Conservation (phyloP, 495 filamentous ascomycete species). For the Daldinia concentrica region DNA sequence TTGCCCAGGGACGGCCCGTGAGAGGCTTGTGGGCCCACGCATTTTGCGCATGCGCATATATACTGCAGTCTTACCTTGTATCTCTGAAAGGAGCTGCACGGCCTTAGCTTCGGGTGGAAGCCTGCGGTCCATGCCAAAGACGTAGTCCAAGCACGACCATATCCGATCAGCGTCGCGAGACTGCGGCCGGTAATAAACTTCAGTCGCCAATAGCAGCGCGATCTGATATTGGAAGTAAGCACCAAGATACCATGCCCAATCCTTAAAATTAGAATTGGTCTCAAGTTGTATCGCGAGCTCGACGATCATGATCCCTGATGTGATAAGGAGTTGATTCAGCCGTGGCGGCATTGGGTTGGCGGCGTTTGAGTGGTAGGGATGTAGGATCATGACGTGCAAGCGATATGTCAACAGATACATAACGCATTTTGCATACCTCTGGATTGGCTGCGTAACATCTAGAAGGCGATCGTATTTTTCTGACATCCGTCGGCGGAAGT, state of each 20-base stretch:
- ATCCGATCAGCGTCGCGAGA: constrained; percentile 66
- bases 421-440: constrained; percentile 66
- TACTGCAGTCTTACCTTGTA: constrained; percentile 51
- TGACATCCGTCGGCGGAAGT: constrained; percentile 65
- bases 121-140: constrained; percentile 67
- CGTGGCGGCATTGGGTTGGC: constrained; percentile 59
- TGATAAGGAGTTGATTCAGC: constrained; percentile 59
- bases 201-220: constrained; percentile 62
- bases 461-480: constrained; percentile 68
- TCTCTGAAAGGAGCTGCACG: constrained; percentile 52
- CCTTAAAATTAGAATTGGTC: constrained; percentile 58
- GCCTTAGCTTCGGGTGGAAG: constrained; percentile 54
- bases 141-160: constrained; percentile 75
- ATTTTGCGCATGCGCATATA: constrained; percentile 58
- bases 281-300: constrained; percentile 70
- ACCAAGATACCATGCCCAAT: constrained; percentile 66
- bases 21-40: constrained; percentile 53
- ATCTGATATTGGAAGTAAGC: constrained; percentile 66
- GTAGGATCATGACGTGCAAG: constrained; percentile 70
- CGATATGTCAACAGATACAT: constrained; percentile 68
- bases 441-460: constrained; percentile 64
- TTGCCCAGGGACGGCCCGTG: constrained; percentile 47
- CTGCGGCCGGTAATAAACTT: constrained; percentile 65
- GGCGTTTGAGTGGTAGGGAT: constrained; percentile 69
- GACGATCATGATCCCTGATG: constrained; percentile 61